Base-by-base conservation (phyloP, 306 rosid species). In the Sesbania bispinosa region DNA sequence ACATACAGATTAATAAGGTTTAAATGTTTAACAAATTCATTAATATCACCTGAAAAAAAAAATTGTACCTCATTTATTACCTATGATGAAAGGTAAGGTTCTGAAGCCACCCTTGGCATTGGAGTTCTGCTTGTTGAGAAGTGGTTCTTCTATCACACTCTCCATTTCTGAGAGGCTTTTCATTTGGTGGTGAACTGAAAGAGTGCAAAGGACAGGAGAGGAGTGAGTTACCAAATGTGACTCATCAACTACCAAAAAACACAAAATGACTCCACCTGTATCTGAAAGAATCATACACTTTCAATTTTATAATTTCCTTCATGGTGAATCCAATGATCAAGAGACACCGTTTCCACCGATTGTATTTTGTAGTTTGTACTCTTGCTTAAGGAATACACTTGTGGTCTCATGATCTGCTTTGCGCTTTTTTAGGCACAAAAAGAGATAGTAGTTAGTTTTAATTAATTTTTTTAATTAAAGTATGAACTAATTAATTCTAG, bases 11-110 rank as follows among this genome's bases (percentile, higher is more conserved):
- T 59, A 9, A 46, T 20, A 13, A 59, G 15, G 10, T 51, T 24
- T 11, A 43, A 45, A 33, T 32, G 36, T 32, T 4, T n/a, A n/a
- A 32, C 7, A 30, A 42, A 18, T 43, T 16, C 6, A 16, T 47
- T n/a, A n/a, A n/a, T n/a, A n/a, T n/a, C n/a, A n/a, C n/a, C n/a
- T n/a, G n/a, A n/a, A n/a, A n/a, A n/a, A n/a, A n/a, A n/a, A n/a
- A n/a, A n/a, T n/a, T n/a, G n/a, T n/a, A n/a, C n/a, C n/a, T n/a
- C n/a, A n/a, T n/a, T n/a, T 7, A 23, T 60, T 77, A 62, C 82
- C 82, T 32, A 78, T 52, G 74, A 78, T 78, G 73, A 71, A 78
- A 14, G 82, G 73, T n/a, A 78, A 43, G 15, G 82, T 63, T 71
- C 77, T 71, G 23, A 78, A 53, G 24, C 82, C 82, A 53, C 82